Conservation (phyloP, 495 filamentous ascomycete species). For the Cercophora samala region DNA sequence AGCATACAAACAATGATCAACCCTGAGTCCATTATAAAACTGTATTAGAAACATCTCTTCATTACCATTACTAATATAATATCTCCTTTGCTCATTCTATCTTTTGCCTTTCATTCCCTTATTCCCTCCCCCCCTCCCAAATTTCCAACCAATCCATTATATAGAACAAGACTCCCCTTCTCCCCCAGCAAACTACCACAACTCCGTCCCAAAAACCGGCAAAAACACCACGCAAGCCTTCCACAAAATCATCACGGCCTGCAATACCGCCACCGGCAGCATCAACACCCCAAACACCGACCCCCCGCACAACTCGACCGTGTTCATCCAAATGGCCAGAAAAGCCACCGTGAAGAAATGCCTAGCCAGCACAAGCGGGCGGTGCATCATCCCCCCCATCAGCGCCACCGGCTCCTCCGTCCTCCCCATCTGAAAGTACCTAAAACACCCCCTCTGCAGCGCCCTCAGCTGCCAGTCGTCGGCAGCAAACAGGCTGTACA, state of each 20-base stretch:
- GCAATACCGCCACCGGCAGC: constrained; percentile 57
- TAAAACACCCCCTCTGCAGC: constrained; percentile 88
- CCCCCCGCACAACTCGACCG: constrained; percentile 42
- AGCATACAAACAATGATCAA: no score
- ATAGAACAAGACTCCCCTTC: not conserved
- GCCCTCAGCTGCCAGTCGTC: constrained; percentile 71
- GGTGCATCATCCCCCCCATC: constrained; percentile 76
- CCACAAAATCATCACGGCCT: constrained; percentile 69
- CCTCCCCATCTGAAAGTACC: constrained; percentile 80
- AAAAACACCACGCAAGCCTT: constrained; percentile 86
- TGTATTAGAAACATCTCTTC: constrained; percentile 5
- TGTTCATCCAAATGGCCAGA: constrained; percentile 78
- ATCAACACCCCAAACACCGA: constrained; percentile 51
- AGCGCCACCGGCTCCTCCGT: constrained; percentile 76
- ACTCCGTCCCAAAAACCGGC: constrained; percentile 71
- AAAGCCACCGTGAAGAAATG: constrained; percentile 96
- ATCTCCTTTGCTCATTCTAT: not conserved
- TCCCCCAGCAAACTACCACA: constrained; percentile 12
- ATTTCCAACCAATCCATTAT: not conserved
- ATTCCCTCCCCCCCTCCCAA: not conserved
- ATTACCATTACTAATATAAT: constrained; percentile 26
- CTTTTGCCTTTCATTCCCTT: not conserved
- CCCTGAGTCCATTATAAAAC: no score
- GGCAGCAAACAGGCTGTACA: constrained; percentile 88
- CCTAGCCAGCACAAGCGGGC: constrained; percentile 74